Conservation (phyloP, 768 basidiomycete genomes). For the Lyophyllum semitale region DNA sequence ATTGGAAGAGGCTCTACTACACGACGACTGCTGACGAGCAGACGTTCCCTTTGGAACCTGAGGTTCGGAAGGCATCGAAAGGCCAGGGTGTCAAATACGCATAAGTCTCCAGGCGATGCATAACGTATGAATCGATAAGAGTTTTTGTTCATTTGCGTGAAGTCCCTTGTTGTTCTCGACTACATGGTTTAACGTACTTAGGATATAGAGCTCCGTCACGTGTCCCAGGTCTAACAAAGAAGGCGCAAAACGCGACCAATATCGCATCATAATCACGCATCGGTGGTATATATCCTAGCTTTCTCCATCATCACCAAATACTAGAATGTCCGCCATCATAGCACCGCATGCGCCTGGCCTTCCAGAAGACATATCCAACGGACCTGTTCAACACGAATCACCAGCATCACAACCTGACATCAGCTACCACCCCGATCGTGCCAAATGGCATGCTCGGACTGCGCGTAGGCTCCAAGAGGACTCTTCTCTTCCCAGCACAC, state of each 20-base stretch:
- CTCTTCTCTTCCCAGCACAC: slow-evolving; percentile 27
- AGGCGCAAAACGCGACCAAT: not conserved
- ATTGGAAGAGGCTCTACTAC: slow-evolving; percentile 37
- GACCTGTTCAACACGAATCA: too few relatives aligned
- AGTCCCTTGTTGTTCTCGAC: too few relatives aligned
- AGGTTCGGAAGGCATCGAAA: slow-evolving; percentile 25
- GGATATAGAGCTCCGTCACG: not conserved
- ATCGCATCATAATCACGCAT: not conserved
- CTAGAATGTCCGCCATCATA: not conserved
- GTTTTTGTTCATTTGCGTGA: too few relatives aligned
- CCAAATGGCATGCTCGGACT: slow-evolving; percentile 40
- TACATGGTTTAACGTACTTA: too few relatives aligned
- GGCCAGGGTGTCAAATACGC: not conserved
- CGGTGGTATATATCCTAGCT: not conserved
- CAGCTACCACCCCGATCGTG: slow-evolving; percentile 37
- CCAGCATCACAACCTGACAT: slow-evolving; percentile 35
- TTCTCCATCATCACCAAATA: not conserved
- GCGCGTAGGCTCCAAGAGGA: slow-evolving; percentile 34
- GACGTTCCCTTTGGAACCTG: slow-evolving; percentile 37
- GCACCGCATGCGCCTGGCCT: not conserved
- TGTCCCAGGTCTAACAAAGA: not conserved
- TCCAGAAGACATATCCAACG: not conserved
- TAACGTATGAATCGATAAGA: not conserved
- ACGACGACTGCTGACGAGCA: slow-evolving; percentile 34
- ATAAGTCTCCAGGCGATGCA: not conserved